Conservation (phyloP, 1,284 basidiomycete species). For the Earliella scabrosa region DNA sequence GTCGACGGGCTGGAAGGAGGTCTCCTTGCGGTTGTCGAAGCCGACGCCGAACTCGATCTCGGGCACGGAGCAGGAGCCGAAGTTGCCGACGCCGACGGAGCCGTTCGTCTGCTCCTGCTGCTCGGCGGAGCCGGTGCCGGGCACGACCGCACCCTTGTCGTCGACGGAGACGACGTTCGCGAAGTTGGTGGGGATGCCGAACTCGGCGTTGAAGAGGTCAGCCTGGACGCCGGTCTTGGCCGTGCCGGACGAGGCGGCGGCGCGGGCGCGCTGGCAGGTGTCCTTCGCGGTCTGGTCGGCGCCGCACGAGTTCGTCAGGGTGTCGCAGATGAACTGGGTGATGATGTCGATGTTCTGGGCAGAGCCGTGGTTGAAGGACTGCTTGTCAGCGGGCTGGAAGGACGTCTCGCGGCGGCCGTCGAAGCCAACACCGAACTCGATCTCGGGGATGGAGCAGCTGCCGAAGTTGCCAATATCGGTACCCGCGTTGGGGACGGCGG, state of each 20-base stretch:
- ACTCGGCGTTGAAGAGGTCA: conserved; percentile 61
- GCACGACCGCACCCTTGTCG: conserved; percentile 31
- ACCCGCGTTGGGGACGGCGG: conserved; percentile 27
- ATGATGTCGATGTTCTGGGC: conserved; percentile 61
- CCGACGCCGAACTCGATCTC: conserved; percentile 64
- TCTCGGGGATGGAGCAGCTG: conserved; percentile 58
- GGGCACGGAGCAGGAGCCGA: conserved; percentile 60
- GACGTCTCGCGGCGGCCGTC: conserved; percentile 61
- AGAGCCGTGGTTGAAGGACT: conserved; percentile 53
- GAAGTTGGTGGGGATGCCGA: conserved; percentile 47
- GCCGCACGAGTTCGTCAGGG: conserved; percentile 52
- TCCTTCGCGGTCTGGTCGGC: conserved; percentile 56
- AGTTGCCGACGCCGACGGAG: conserved; percentile 44
- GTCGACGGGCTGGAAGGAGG: conserved; percentile 54
- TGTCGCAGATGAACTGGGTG: conserved; percentile 58
- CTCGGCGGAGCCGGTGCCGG: conserved; percentile 21
- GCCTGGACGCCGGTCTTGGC: conserved; percentile 55
- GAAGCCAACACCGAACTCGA: conserved; percentile 63
- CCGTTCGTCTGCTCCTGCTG: too few relatives aligned
- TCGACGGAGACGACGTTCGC: conserved; percentile 30
- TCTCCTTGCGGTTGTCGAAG: conserved; percentile 62
- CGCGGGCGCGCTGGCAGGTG: conserved; percentile 47
- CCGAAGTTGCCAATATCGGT: conserved; percentile 54
- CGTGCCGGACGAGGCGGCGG: conserved; percentile 47
- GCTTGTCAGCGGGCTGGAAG: conserved; percentile 51